Evolutionary conservation across 768 basidiomycete genomes (phyloP).

Genomic region (Rhizopogon roseolus): DNA sequence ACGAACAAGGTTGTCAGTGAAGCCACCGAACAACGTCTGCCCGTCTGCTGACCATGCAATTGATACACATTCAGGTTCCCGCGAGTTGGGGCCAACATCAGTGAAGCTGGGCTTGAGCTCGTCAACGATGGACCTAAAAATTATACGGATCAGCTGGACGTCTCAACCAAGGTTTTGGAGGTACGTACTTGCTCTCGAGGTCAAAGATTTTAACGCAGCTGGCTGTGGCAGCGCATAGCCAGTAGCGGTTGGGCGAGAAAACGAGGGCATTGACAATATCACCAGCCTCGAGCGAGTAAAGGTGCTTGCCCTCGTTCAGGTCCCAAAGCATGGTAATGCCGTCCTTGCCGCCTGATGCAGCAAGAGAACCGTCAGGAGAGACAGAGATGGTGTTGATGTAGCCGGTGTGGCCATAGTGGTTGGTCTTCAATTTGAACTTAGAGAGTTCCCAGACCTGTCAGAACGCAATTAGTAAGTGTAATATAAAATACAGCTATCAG

Average conservation of each 20-base stretch:
- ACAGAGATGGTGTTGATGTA: constrained; percentile 99
- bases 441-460: constrained; percentile 97
- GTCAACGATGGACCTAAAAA: constrained; percentile 86
- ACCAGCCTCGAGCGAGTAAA: constrained; percentile 98
- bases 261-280: constrained; percentile 99
- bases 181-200: constrained; percentile 93
- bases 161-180: neutral
- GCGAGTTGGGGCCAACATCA: constrained; percentile 63
- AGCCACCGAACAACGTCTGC: constrained; percentile 95
- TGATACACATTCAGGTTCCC: constrained; percentile 90
- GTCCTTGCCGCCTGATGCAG: constrained; percentile 98
- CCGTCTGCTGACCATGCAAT: constrained; percentile 99
- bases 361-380: constrained; percentile 97
- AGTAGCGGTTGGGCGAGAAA: constrained; percentile 99
- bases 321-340: constrained; percentile 99
- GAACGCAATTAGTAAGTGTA: neutral
- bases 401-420: constrained; percentile 99
- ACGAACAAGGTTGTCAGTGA: constrained; percentile 91
- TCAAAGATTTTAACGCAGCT: constrained; percentile 99
- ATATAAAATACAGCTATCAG: constrained; percentile 4
- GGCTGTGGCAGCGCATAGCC: constrained; percentile 97
- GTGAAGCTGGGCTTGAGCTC: constrained; percentile 96
- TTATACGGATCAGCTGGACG: neutral
- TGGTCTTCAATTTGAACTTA: constrained; percentile 99
- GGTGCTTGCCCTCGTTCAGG: constrained; percentile 99